Conservation (phyloP, 768 basidiomycete genomes). For the Hypholoma sublateritium region DNA sequence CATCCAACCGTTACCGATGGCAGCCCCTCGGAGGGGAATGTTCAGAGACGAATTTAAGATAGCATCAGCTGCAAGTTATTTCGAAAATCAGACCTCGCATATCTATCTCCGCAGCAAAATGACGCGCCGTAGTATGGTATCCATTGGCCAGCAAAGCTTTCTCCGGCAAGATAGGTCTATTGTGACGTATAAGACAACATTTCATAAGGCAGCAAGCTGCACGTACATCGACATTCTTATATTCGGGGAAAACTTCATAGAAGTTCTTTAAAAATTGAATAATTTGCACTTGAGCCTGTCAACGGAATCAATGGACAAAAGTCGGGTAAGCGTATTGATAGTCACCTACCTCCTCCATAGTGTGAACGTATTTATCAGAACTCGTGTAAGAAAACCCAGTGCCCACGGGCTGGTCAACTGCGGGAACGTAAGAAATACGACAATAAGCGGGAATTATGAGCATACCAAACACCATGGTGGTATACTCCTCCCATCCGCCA, state of each 20-base stretch:
- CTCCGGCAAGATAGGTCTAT: constrained; percentile 94
- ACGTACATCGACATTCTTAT: constrained; percentile 77
- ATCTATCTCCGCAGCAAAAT: neutral
- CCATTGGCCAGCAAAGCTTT: constrained; percentile 97
- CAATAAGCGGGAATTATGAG: constrained; percentile 10
- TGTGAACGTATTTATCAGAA: constrained; percentile 82
- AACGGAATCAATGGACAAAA: constrained; percentile 1
- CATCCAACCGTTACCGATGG: constrained; percentile 99
- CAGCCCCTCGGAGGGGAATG: constrained; percentile 71
- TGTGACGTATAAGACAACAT: constrained; percentile 1
- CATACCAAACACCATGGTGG: constrained; percentile 89
- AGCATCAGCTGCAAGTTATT: constrained; percentile 59
- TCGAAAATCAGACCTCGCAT: constrained; percentile 2
- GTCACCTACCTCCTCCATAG: constrained; percentile 56
- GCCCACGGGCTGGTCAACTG: constrained; percentile 97
- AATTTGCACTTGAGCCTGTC: constrained; percentile 74
- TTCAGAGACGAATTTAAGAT: constrained; percentile 61
- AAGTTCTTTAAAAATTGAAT: constrained; percentile 86
- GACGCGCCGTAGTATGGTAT: constrained; percentile 89
- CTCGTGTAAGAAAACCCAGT: constrained; percentile 92
- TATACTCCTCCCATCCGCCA: constrained; percentile 98
- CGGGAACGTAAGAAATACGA: constrained; percentile 4
- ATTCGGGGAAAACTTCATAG: constrained; percentile 90
- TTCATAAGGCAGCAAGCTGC: neutral
- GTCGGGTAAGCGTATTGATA: neutral